A percentile compares a stretch with the other conserved stretches of the same genome.
Evolutionary conservation across 306 rosid species (phyloP).

Genomic region (Astragalus glycyphyllos): DNA sequence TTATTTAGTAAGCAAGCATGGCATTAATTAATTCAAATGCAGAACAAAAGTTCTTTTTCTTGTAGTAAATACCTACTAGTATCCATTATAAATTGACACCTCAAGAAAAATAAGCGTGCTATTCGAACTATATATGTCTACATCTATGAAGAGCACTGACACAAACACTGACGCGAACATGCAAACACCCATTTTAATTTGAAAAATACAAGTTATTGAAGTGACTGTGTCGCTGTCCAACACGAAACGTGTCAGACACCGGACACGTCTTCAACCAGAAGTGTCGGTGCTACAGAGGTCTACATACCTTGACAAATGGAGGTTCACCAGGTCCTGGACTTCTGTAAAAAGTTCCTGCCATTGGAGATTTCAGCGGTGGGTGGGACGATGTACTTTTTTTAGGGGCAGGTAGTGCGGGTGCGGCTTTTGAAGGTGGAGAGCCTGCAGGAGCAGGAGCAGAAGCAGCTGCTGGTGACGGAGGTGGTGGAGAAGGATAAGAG

Average conservation of each 20-base stretch:
- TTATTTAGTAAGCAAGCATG: neutral
- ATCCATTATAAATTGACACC: too few relatives aligned
- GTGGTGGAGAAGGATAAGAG: conserved; percentile 43
- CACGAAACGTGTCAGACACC: too few relatives aligned
- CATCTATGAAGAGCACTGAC: too few relatives aligned
- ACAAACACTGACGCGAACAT: too few relatives aligned
- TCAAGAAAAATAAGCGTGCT: too few relatives aligned
- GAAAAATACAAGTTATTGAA: too few relatives aligned
- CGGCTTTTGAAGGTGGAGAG: conserved; percentile 50
- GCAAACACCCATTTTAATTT: too few relatives aligned
- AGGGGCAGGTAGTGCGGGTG: conserved; percentile 68
- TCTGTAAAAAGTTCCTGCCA: conserved; percentile 94
- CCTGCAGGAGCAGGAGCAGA: conserved; percentile 56
- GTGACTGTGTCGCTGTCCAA: too few relatives aligned
- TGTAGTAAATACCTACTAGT: neutral
- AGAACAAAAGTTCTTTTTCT: conserved; percentile 2
- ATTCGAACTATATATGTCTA: too few relatives aligned
- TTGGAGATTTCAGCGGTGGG: conserved; percentile 81
- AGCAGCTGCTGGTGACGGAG: conserved; percentile 38
- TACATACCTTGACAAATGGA: conserved; percentile 77
- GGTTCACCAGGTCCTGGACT: conserved; percentile 87
- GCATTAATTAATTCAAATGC: neutral
- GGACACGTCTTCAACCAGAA: too few relatives aligned
- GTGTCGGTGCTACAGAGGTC: neutral
- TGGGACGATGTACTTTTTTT: conserved; percentile 63